Evolutionary conservation across 2,329 filamentous ascomycete genomes (phyloP), one percentile per base, ranked within the genome.

Genomic region (Blastomyces emzantsi): DNA sequence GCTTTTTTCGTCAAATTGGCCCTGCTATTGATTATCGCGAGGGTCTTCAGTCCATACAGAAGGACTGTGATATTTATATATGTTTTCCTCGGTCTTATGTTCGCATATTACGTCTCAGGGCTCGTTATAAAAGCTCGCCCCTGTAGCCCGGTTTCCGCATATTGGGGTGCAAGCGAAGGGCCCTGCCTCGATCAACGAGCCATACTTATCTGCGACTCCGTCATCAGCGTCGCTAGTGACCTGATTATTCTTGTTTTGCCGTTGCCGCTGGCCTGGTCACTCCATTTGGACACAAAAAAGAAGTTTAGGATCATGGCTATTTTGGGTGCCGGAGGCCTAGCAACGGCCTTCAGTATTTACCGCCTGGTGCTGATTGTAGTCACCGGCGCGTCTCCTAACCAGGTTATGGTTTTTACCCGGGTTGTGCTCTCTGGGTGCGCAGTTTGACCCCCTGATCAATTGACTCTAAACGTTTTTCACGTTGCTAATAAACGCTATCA

Each of bases 151-250:
- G 76, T 81, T 28, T 60, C 68, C 3, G 74, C 70, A 1, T 79
- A 78, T 61, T 80, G 79, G 78, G 63, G 66, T 3, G 41, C 39
- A 2, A 64, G 62, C 2, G 36, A 65, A 0, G 70, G 70, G 15
- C 62, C 65, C 6, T 73, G 70, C 36, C 67, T 73, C 36, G 54
- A 73, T 54, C 65, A 73, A 61, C 62, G 62, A 0, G 73, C 73
- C 0, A 81, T 83, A 39, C 76, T 84, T 36, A 74, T 83, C 39
- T 78, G 78, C 19, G 76, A 84, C 49, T 83, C 83, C 5, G 79
- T 83, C 43, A 79, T 85, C 68, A 86, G 86, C 70, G 83, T 85
- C 28, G 70, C 81, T 59, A 85, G 82, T 33, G 84, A 87, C 69
- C 78, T 86, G 59, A 73, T 80, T 11, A 75, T 83, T 4, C 30